Evolutionary conservation across 768 basidiomycete genomes (phyloP).

Genomic region (Leucogyrophana mollusca): DNA sequence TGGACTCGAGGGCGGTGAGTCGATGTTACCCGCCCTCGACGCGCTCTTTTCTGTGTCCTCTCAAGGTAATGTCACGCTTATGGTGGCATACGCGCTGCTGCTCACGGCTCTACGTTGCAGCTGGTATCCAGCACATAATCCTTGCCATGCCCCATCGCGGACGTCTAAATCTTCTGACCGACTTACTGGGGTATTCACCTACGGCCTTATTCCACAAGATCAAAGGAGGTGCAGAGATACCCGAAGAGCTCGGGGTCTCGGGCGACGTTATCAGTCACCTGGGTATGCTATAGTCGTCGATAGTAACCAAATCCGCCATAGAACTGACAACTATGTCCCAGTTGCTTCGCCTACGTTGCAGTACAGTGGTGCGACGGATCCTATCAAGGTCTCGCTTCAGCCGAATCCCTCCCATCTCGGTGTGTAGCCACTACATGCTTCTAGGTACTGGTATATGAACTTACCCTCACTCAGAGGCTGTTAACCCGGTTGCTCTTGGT

Average conservation of each 20-base stretch:
- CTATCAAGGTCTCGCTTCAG: constrained; percentile 72
- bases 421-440: constrained; percentile 22
- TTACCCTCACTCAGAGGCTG: constrained; percentile 56
- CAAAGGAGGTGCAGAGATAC: constrained; percentile 71
- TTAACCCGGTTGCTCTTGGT: constrained; percentile 84
- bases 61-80: neutral
- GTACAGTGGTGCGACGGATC: constrained; percentile 48
- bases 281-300: constrained; percentile 36
- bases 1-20: constrained; percentile 90
- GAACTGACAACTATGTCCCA: too few relatives aligned
- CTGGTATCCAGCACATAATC: constrained; percentile 69
- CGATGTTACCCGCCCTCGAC: constrained; percentile 88
- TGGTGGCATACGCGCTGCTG: neutral
- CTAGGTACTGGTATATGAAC: neutral
- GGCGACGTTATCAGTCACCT: constrained; percentile 92
- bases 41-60: constrained; percentile 47
- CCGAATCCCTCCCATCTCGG: constrained; percentile 81
- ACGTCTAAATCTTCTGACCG: constrained; percentile 81
- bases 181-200: constrained; percentile 65
- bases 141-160: constrained; percentile 89
- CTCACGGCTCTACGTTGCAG: constrained; percentile 27
- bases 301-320: neutral
- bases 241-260: constrained; percentile 62
- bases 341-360: constrained; percentile 64
- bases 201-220: constrained; percentile 84